Evolutionary conservation across 257 asterid species (phyloP).

Genomic region (Solanum chmielewskii): DNA sequence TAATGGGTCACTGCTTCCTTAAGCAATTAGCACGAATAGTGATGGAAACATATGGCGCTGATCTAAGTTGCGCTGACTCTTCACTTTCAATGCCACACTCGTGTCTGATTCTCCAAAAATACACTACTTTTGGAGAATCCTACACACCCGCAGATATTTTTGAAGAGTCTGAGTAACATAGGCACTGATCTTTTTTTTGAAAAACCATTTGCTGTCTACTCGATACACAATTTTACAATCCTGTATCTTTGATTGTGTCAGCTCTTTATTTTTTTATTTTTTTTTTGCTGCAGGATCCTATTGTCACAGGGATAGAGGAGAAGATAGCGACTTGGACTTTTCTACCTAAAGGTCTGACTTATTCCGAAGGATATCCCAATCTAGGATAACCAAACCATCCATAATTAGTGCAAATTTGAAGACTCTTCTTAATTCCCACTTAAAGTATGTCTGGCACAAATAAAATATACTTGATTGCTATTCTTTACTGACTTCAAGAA

Average conservation of each 20-base stretch:
- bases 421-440: background rate
- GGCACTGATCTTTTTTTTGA: background rate
- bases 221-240: background rate
- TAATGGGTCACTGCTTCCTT: background rate
- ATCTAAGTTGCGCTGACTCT: background rate
- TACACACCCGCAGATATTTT: background rate
- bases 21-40: background rate
- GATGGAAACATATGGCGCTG: background rate
- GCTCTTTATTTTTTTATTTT: background rate
- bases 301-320: slow-evolving; percentile 86
- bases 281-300: slow-evolving; percentile 60
- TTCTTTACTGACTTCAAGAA: background rate
- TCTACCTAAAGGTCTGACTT: slow-evolving; percentile 65
- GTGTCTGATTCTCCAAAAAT: background rate
- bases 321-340: slow-evolving; percentile 94
- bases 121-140: background rate
- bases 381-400: background rate
- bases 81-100: background rate
- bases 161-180: background rate
- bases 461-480: background rate
- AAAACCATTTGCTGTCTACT: background rate
- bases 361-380: background rate
- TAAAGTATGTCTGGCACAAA: background rate
- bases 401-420: background rate
- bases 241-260: background rate